Evolutionary conservation across 2,329 filamentous ascomycete genomes (phyloP).

Genomic region (Truncatella angustata): DNA sequence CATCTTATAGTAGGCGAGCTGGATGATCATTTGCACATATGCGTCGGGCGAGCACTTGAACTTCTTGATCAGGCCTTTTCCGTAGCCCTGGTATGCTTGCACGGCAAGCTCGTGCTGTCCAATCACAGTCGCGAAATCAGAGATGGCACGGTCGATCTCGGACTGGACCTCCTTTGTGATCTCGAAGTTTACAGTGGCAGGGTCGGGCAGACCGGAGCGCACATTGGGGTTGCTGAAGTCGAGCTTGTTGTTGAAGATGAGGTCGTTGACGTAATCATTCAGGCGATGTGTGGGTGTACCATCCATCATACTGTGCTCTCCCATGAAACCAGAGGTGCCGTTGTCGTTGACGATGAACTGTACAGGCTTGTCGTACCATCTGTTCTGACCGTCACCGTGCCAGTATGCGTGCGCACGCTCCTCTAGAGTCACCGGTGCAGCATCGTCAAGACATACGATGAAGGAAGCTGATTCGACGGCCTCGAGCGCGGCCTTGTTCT

Average conservation of each 20-base stretch:
- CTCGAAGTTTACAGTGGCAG: conserved; percentile 73
- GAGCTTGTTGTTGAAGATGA: conserved; percentile 92
- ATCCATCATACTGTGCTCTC: conserved; percentile 99
- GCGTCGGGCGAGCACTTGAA: conserved; percentile 98
- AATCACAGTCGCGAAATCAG: conserved; percentile 80
- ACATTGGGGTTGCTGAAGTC: conserved; percentile 78
- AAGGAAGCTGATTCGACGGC: conserved; percentile 88
- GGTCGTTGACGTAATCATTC: conserved; percentile 89
- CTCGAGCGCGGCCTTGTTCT: conserved; percentile 76
- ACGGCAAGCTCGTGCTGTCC: conserved; percentile 86
- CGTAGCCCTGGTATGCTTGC: conserved; percentile 95
- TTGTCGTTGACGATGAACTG: conserved; percentile 99
- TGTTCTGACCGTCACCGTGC: conserved; percentile 94
- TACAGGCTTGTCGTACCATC: conserved; percentile 97
- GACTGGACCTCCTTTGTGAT: conserved; percentile 70
- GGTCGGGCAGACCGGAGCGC: conserved; percentile 82
- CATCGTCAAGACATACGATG: conserved; percentile 89
- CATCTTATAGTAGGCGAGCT: conserved; percentile 98
- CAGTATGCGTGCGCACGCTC: conserved; percentile 96
- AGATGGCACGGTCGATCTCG: conserved; percentile 75
- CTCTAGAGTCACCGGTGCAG: conserved; percentile 86
- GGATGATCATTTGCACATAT: conserved; percentile 98
- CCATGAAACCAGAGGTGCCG: conserved; percentile 94
- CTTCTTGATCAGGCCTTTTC: conserved; percentile 98
- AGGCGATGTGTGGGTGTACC: conserved; percentile 95